Conservation (phyloP, 805 yeast species). For the Citeromyces nyonsensis region DNA sequence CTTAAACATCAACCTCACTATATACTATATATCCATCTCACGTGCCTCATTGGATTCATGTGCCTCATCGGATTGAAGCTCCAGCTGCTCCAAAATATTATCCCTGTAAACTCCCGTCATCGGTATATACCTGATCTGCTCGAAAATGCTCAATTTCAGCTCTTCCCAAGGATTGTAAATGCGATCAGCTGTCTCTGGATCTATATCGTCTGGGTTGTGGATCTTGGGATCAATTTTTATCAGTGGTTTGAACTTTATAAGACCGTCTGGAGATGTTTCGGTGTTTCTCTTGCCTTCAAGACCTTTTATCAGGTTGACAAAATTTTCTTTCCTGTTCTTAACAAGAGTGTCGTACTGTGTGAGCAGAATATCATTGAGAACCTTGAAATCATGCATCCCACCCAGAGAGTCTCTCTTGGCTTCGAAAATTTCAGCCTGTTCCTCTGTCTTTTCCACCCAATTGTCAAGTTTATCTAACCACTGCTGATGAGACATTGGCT, state of each 20-base stretch:
- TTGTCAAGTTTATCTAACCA: not conserved
- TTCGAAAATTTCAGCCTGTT: constrained; percentile 1
- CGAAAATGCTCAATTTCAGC: constrained; percentile 8
- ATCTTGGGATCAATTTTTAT: constrained; percentile 6
- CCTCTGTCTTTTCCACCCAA: not conserved
- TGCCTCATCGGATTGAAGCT: no score
- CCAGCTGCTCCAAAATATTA: no score
- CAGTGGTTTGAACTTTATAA: constrained; percentile 5
- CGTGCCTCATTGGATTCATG: no score
- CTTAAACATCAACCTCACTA: no score
- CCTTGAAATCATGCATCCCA: not conserved
- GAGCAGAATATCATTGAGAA: not conserved
- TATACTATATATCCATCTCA: no score
- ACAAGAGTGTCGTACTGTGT: constrained; percentile 1
- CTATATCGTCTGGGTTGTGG: constrained; percentile 6
- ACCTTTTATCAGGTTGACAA: not conserved
- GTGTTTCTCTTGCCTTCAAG: not conserved
- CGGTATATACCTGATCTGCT: constrained; percentile 4
- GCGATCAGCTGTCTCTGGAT: constrained; percentile 3
- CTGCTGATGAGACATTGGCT: constrained; percentile 14
- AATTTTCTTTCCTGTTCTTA: not conserved
- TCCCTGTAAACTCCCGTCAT: no score
- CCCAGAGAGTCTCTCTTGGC: no score
- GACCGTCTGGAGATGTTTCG: constrained; percentile 3
- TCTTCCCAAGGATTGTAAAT: no score